phyloP scores from a whole-genome alignment of 768 basidiomycete species.

The Mycena metata region DNA sequence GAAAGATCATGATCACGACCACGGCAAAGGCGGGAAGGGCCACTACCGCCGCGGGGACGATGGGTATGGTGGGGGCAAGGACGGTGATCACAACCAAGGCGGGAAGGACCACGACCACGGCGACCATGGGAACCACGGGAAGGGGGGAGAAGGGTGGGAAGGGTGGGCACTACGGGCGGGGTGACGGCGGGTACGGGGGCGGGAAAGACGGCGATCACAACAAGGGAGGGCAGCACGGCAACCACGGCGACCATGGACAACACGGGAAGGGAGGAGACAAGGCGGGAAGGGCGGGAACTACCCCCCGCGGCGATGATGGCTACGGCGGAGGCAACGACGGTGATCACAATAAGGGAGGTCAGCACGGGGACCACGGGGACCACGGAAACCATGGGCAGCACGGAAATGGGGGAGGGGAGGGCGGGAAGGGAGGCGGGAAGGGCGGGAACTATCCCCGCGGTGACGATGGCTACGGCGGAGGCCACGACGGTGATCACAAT shows the following conservation, averaged over 20 bases:
- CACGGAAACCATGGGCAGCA: neutral
- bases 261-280: too few species aligned
- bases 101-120: too few species aligned
- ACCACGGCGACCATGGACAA: too few species aligned
- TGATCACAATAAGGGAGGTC: neutral
- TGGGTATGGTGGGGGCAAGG: too few species aligned
- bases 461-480: neutral
- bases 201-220: too few species aligned
- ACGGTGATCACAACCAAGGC: neutral
- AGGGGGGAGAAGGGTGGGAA: too few species aligned
- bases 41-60: neutral
- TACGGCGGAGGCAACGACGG: neutral
- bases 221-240: too few species aligned
- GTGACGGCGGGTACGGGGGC: neutral
- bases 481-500: too few species aligned
- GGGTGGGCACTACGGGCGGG: neutral
- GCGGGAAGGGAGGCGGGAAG: too few species aligned
- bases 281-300: neutral
- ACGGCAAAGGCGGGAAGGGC: neutral
- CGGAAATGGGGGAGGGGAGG: too few species aligned
- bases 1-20: neutral
- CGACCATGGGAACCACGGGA: neutral
- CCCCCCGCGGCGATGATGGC: neutral
- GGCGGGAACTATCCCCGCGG: neutral
- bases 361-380: neutral